Base-by-base conservation (phyloP, 208 protist species). In the Acanthamoeba divionensis region DNA sequence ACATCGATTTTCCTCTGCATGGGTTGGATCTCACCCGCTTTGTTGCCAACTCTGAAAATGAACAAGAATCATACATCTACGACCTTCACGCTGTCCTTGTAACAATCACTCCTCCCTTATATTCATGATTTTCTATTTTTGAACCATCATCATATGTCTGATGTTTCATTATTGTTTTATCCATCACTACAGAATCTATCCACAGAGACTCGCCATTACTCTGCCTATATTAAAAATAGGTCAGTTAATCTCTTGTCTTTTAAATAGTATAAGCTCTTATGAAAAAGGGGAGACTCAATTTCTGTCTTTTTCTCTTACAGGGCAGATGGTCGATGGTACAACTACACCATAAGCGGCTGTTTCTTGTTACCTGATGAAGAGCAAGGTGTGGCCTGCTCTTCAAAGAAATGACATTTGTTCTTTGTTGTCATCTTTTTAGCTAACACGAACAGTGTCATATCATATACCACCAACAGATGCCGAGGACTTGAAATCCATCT, bases 321-420 rank as follows among this genome's bases (percentile, higher is more conserved):
- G 10, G 44, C 45, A n/a, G 69, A 79, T 15, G 12, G 44, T 48
- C 50, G 69, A 48, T 79, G 50, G 45, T 79, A 79, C 41, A 41
- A 79, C 69, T 79, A 79, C 69, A 79, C 69, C 45, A n/a, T 48
- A 41, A 79, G 4, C 41, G 69, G 45, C 41, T 57, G 45, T 33
- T 79, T 57, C 69, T 48, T 44, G 69, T 26, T 79, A 15, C 69
- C 69, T 6, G 38, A 29, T 48, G 69, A 79, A 48, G 69, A 79
- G 3, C 26, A n/a, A 7, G 52, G 52, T 57, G n/a, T n/a, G n/a
- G n/a, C n/a, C n/a, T n/a, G n/a, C n/a, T n/a, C n/a, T n/a, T n/a
- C n/a, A n/a, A n/a, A n/a, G n/a, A n/a, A n/a, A n/a, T n/a, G n/a
- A n/a, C n/a, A n/a, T n/a, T n/a, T n/a, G n/a, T n/a, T n/a, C n/a